Evolutionary conservation across 1,139 yeast genomes (phyloP), one percentile per base, ranked within the genome.

Genomic region (Geotrichum restrictum): DNA sequence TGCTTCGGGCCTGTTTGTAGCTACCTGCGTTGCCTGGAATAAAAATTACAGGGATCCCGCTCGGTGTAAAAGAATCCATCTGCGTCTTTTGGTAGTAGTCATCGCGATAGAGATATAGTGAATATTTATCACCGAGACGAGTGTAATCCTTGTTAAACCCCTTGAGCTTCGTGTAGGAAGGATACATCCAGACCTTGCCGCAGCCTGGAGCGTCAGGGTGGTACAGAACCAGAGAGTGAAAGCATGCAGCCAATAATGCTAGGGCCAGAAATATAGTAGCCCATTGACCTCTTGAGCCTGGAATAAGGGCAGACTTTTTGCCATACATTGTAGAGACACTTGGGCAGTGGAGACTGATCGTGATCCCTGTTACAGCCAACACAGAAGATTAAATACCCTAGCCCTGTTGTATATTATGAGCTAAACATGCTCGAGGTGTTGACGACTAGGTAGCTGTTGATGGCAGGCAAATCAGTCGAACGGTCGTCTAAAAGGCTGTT

Each of bases 21-120:
- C 95, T 85, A 1, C 99, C 98, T 0, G 98, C 98, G 66, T 94
- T 94, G 0, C 99, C 99, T 0, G 98, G 98, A 38, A 94, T 85
- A 65, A 94, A 94, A 19, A 94, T 71, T 0, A 88, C 88, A 0
- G 99, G 99, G 1, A 85, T 77, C 0, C 98, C 98, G 49, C 76
- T 77, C 3, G 72, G 70, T 32, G 59, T 57, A 33, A 85, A 66
- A 24, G 69, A 65, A 1, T 53, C 54, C 38, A 57, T 58, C 10
- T 66, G 65, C 6, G n/a, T 32, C 31, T 36, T 24, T 8, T 62
- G 64, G 38, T 87, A 81, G 49, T 74, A 72, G 1, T 73, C 72
- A 66, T 93, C 98, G 55, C 80, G 74, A 68, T 93, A 94, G 7
- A 89, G 73, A 62, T 85, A 88, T 4, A 91, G 70, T 18, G 91